Percentiles rank a stretch among this genome's conserved stretches.
Conservation (phyloP, 2,329 filamentous ascomycete species). For the Aureobasidium zeae region DNA sequence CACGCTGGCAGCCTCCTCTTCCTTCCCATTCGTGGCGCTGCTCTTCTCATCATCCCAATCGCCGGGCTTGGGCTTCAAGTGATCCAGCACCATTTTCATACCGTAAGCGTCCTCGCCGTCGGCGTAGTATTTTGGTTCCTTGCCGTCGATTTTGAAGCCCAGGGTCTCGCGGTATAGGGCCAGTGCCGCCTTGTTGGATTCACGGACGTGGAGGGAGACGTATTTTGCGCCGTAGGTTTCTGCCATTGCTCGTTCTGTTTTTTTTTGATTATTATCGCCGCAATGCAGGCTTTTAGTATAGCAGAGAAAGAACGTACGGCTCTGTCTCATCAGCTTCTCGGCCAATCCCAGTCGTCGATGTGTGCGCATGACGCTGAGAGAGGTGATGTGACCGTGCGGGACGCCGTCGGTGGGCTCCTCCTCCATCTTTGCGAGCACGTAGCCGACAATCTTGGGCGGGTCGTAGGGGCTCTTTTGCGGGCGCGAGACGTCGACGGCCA, state of each 20-base stretch:
- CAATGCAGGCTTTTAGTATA: background rate
- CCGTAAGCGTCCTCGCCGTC: slow-evolving; percentile 93
- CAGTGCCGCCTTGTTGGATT: slow-evolving; percentile 84
- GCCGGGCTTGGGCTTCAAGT: slow-evolving; percentile 46
- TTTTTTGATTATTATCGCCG: background rate
- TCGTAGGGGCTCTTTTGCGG: slow-evolving; percentile 70
- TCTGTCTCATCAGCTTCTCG: slow-evolving; percentile 95
- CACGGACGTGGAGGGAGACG: slow-evolving; percentile 90
- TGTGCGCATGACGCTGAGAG: slow-evolving; percentile 89
- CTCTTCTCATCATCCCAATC: slow-evolving; percentile 37
- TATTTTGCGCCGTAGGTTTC: slow-evolving; percentile 87
- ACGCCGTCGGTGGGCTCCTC: slow-evolving; percentile 89
- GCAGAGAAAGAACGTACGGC: slow-evolving; percentile 53
- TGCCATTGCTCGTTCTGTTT: slow-evolving; percentile 82
- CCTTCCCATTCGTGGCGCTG: no score
- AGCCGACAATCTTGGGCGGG: slow-evolving; percentile 95
- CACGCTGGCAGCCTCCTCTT: slow-evolving; percentile 30
- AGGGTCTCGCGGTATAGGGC: slow-evolving; percentile 89
- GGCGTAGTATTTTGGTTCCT: slow-evolving; percentile 86
- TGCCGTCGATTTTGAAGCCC: slow-evolving; percentile 78
- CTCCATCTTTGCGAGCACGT: slow-evolving; percentile 99
- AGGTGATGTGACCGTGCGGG: slow-evolving; percentile 93
- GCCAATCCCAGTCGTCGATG: slow-evolving; percentile 85
- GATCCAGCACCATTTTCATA: slow-evolving; percentile 77
- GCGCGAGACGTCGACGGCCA: slow-evolving; percentile 78